Percentiles rank a stretch among this genome's conserved stretches.
phyloP scores from a whole-genome alignment of 2,329 filamentous ascomycete genomes.

The Arthrobotrys entomopaga region DNA sequence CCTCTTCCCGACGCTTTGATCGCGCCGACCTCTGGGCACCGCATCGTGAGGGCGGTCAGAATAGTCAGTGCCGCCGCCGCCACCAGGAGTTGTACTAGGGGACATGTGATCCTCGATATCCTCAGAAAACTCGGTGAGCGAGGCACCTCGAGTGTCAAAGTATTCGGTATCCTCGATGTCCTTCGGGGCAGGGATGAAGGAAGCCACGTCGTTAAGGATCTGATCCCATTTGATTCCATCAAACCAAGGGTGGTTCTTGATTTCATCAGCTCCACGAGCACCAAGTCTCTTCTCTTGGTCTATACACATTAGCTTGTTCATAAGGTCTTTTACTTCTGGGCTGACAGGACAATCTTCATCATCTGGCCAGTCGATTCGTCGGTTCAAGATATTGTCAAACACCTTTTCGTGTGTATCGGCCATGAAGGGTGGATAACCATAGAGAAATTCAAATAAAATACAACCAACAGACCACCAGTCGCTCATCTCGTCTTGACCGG shows the following conservation, averaged over 20 bases:
- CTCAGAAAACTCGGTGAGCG: constrained; percentile 88
- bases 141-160: constrained; percentile 91
- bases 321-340: constrained; percentile 88
- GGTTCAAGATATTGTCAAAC: constrained; percentile 93
- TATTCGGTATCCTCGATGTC: constrained; percentile 98
- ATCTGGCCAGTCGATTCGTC: constrained; percentile 91
- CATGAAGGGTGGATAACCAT: constrained; percentile 92
- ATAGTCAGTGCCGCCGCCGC: constrained; percentile 77
- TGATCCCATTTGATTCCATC: constrained; percentile 86
- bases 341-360: constrained; percentile 77
- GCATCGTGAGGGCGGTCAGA: constrained; percentile 93
- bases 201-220: constrained; percentile 91
- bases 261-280: constrained; percentile 91
- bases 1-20: constrained; percentile 87
- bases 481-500: constrained; percentile 95
- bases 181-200: constrained; percentile 90
- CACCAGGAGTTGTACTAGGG: constrained; percentile 72
- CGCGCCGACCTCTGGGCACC: constrained; percentile 84
- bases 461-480: constrained; percentile 99
- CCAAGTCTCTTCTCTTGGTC: constrained; percentile 85
- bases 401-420: constrained; percentile 89
- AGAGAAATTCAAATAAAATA: constrained; percentile 95
- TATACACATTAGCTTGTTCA: constrained; percentile 88
- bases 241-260: constrained; percentile 90
- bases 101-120: constrained; percentile 90